Evolutionary conservation across 2,329 filamentous ascomycete genomes (phyloP), one percentile per base, ranked within the genome.

Genomic region (Rutstroemia sp.): DNA sequence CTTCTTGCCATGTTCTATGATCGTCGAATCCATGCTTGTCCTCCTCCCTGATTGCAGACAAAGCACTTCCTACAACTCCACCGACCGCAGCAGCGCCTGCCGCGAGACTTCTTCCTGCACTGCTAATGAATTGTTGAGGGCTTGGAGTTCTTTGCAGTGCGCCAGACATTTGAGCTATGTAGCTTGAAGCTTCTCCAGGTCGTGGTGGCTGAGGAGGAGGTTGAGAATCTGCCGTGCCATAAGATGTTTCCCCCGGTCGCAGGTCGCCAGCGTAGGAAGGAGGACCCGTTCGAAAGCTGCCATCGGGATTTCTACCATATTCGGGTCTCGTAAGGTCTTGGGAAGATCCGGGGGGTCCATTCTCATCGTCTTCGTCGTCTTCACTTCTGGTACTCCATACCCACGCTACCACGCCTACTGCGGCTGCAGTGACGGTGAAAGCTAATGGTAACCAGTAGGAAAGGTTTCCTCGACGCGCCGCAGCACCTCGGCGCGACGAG

Each of bases 1-100:
- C 92, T 71, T 96, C 91, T 14, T 87, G 91, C 92, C 92, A 96
- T 52, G 89, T 84, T 69, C 89, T 88, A 72, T 94, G 89, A 70
- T 96, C 92, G 61, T 84, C 85, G 70, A 87, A 94, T 51, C 87
- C 87, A 60, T 83, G 81, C 68, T 83, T 85, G 68, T 92, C 88
- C 68, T 95, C 91, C 69, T 96, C 89, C 55, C 88, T 81, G 62
- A 95, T 94, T 16, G 88, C 86, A 54, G 86, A 86, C 63, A 96
- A 76, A 25, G 90, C 91, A 60, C 87, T 90, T 44, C 90, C 90
- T 59, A 95, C 83, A 48, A 82, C 89, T 17, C 88, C 88, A 14
- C 91, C 88, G 0, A 90, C 90, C 9, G 90, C 91, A 25, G 89
- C 87, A 61, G 95, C 80, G 16, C 91, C 88, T 0, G 90, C 89